Evolutionary conservation across 805 yeast species (phyloP).

Genomic region (Isabelozyma gotoi): DNA sequence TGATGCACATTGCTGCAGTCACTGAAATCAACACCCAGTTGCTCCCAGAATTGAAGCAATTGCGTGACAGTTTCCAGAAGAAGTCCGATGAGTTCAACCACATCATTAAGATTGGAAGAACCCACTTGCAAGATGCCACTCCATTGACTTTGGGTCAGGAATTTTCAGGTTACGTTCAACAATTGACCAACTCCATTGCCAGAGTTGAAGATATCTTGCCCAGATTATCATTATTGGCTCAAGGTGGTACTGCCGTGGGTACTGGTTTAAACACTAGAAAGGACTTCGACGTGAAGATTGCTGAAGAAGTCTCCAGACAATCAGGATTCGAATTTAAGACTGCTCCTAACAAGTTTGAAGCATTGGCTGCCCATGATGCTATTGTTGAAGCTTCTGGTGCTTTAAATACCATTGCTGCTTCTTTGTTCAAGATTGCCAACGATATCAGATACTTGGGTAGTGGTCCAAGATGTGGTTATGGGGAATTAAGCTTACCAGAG

Average conservation of each 20-base stretch:
- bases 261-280: slow-evolving; percentile 38
- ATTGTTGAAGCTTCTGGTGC: slow-evolving; percentile 42
- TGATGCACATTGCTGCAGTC: slow-evolving; percentile 43
- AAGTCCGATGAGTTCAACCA: slow-evolving; percentile 32
- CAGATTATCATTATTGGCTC: slow-evolving; percentile 33
- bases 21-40: slow-evolving; percentile 27
- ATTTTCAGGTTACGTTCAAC: slow-evolving; percentile 40
- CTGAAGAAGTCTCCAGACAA: slow-evolving; percentile 30
- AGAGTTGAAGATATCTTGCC: slow-evolving; percentile 33
- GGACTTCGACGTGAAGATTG: slow-evolving; percentile 36
- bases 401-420: slow-evolving; percentile 36
- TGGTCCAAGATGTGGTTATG: slow-evolving; percentile 43
- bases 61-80: slow-evolving; percentile 29
- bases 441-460: slow-evolving; percentile 41
- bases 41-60: slow-evolving; percentile 32
- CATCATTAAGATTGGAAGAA: slow-evolving; percentile 40
- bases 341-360: slow-evolving; percentile 42
- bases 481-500: slow-evolving; percentile 38
- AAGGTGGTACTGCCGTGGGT: slow-evolving; percentile 44
- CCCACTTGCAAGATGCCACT: slow-evolving; percentile 42
- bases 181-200: slow-evolving; percentile 33
- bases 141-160: slow-evolving; percentile 42
- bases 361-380: slow-evolving; percentile 42
- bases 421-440: slow-evolving; percentile 39
- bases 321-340: slow-evolving; percentile 34